A percentile compares a stretch with the other conserved stretches of the same genome.
phyloP scores from a whole-genome alignment of 2,329 filamentous ascomycete genomes.

The Grosmannia serpens region DNA sequence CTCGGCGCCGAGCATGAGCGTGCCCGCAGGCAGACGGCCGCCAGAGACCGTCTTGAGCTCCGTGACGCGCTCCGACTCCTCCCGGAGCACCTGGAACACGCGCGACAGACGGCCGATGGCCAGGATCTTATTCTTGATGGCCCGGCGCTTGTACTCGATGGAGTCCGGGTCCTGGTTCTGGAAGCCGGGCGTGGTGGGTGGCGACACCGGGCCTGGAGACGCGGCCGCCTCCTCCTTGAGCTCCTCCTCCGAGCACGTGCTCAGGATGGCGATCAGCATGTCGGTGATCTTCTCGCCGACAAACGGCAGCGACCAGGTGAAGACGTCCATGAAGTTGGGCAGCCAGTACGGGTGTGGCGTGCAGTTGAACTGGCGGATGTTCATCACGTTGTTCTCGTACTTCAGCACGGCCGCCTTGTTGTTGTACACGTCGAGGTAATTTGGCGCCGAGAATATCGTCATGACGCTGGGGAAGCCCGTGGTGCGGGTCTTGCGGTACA shows the following conservation, averaged over 20 bases:
- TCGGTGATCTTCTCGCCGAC: conserved; percentile 99
- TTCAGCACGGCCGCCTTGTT: conserved; percentile 98
- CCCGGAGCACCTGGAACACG: conserved; percentile 95
- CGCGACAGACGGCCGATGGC: conserved; percentile 93
- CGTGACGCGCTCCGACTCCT: conserved; percentile 93
- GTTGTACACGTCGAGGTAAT: conserved; percentile 99
- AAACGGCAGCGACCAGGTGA: conserved; percentile 99
- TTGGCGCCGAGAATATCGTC: conserved; percentile 98
- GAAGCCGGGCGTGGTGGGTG: conserved; percentile 42
- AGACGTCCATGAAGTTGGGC: conserved; percentile 99
- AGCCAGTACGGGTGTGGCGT: conserved; percentile 99
- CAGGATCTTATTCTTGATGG: conserved; percentile 99
- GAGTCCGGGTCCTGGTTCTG: conserved; percentile 57
- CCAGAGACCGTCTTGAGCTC: conserved; percentile 96
- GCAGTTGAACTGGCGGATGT: conserved; percentile 99
- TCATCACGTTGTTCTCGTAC: conserved; percentile 99
- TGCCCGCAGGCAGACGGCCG: conserved; percentile 84
- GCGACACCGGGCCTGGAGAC: conserved; percentile 61
- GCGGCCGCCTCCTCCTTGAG: conserved; percentile 73
- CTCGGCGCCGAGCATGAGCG: conserved; percentile 94
- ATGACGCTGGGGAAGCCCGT: conserved; percentile 98
- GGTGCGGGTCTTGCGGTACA: conserved; percentile 97
- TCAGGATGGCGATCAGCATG: conserved; percentile 97
- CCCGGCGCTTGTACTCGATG: conserved; percentile 85
- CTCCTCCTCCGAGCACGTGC: conserved; percentile 98